These are phyloP conservation scores for Spiromastix sp. DNA, from an alignment of 2,329 filamentous ascomycete genomes.

Conservation along the genomic window DNA sequence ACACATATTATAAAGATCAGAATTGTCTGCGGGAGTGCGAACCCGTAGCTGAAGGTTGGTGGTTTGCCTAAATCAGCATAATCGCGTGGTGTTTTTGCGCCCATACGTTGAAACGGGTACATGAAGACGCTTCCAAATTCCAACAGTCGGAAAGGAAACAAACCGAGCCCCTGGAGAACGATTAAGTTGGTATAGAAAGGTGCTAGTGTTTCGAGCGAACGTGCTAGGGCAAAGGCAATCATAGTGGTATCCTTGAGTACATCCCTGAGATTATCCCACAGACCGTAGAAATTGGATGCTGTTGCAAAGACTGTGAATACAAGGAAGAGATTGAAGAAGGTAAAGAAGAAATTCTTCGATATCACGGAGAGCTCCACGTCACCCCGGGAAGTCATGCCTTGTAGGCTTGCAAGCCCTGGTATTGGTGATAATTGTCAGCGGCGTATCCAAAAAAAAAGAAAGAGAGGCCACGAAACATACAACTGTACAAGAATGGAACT, in stretches of 20 bases:
- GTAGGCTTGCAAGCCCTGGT: slow-evolving; percentile 64
- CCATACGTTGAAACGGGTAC: slow-evolving; percentile 69
- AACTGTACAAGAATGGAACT: slow-evolving; percentile 92
- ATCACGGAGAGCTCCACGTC: slow-evolving; percentile 92
- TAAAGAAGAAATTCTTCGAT: slow-evolving; percentile 99
- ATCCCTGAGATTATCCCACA: slow-evolving; percentile 55
- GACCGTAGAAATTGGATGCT: slow-evolving; percentile 60
- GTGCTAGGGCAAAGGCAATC: slow-evolving; percentile 65
- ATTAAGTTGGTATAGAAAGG: slow-evolving; percentile 91
- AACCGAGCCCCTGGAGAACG: slow-evolving; percentile 82
- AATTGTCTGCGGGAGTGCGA: slow-evolving; percentile 85
- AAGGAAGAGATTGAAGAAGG: slow-evolving; percentile 97
- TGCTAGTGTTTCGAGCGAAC: slow-evolving; percentile 62
- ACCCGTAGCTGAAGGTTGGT: slow-evolving; percentile 87
- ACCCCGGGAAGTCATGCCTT: slow-evolving; percentile 90
- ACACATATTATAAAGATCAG: slow-evolving; percentile 91
- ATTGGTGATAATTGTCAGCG: background rate
- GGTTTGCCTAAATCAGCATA: slow-evolving; percentile 73
- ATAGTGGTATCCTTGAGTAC: slow-evolving; percentile 68
- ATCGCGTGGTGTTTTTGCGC: slow-evolving; percentile 80
- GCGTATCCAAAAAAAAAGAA: background rate
- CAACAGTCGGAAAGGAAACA: slow-evolving; percentile 84
- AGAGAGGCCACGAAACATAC: slow-evolving; percentile 32
- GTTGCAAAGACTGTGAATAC: slow-evolving; percentile 85
- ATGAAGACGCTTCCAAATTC: slow-evolving; percentile 78